Conservation (phyloP, 2,329 filamentous ascomycete genomes). For the Seiridium cupressi region DNA sequence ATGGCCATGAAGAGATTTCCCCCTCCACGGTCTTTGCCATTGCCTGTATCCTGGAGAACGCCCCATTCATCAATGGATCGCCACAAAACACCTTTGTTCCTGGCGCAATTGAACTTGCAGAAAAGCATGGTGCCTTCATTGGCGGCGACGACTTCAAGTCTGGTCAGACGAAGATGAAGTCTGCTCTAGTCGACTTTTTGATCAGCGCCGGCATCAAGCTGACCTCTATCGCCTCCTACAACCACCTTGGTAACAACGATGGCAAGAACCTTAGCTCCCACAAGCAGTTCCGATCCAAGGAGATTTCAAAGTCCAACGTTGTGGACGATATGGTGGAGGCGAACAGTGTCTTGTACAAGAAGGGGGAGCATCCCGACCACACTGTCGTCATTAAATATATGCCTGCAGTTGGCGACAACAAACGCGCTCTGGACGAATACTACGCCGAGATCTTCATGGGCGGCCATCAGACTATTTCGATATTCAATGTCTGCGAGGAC, state of each 20-base stretch:
- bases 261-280: conserved; percentile 98
- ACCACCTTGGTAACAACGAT: conserved; percentile 99
- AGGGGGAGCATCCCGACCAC: conserved; percentile 94
- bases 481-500: conserved; percentile 99
- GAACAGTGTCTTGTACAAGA: conserved; percentile 85
- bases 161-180: conserved; percentile 99
- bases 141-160: conserved; percentile 99
- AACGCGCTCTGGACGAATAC: conserved; percentile 98
- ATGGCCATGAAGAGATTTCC: conserved; percentile 85
- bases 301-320: conserved; percentile 99
- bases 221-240: conserved; percentile 97
- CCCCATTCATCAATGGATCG: conserved; percentile 98
- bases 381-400: conserved; percentile 99
- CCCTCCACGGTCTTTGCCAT: conserved; percentile 96
- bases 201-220: conserved; percentile 99
- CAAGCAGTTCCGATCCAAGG: conserved; percentile 98
- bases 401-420: conserved; percentile 98
- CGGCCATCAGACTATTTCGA: conserved; percentile 93
- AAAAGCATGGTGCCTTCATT: conserved; percentile 84
- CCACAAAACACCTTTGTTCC: conserved; percentile 99
- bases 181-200: conserved; percentile 94
- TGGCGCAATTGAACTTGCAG: conserved; percentile 84
- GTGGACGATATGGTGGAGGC: conserved; percentile 99
- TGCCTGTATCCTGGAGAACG: conserved; percentile 83
- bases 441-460: conserved; percentile 99